phyloP scores from a whole-genome alignment of 1,284 basidiomycete species.

The Mycena sp. region DNA sequence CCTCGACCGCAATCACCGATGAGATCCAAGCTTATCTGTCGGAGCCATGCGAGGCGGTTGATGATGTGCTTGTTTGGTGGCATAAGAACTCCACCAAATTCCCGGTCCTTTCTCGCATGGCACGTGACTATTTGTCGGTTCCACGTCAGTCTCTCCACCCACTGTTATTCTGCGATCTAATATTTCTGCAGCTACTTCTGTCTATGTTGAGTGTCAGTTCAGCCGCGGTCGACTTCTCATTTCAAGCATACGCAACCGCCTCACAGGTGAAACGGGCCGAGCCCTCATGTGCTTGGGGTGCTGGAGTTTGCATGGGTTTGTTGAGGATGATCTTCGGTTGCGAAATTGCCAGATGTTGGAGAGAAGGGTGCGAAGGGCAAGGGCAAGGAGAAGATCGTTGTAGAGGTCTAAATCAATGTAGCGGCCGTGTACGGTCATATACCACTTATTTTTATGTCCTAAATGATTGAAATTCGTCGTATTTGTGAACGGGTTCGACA shows the following conservation, averaged over 20 bases:
- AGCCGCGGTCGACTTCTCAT: slow-evolving; percentile 23
- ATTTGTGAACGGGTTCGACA: background rate
- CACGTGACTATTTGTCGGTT: too few relatives aligned
- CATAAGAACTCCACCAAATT: too few relatives aligned
- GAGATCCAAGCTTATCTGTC: too few relatives aligned
- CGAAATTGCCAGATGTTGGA: background rate
- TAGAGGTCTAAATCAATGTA: background rate
- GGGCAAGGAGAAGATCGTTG: background rate
- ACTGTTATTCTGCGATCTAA: too few relatives aligned
- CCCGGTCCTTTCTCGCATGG: too few relatives aligned
- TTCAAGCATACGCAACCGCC: slow-evolving; percentile 18
- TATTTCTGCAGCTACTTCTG: slow-evolving; percentile 14
- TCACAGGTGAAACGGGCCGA: too few relatives aligned
- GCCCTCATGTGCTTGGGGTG: slow-evolving; percentile 25
- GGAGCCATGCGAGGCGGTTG: too few relatives aligned
- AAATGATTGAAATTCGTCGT: background rate
- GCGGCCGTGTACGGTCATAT: too few relatives aligned
- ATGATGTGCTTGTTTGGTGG: too few relatives aligned
- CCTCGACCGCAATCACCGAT: too few relatives aligned
- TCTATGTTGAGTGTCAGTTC: slow-evolving; percentile 27
- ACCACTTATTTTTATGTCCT: background rate
- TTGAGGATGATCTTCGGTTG: slow-evolving; percentile 20
- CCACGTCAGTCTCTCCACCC: too few relatives aligned
- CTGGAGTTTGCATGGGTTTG: slow-evolving; percentile 18
- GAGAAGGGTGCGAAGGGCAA: too few relatives aligned